Conservation (phyloP, 495 filamentous ascomycete genomes). For the Articulospora tetracladia region DNA sequence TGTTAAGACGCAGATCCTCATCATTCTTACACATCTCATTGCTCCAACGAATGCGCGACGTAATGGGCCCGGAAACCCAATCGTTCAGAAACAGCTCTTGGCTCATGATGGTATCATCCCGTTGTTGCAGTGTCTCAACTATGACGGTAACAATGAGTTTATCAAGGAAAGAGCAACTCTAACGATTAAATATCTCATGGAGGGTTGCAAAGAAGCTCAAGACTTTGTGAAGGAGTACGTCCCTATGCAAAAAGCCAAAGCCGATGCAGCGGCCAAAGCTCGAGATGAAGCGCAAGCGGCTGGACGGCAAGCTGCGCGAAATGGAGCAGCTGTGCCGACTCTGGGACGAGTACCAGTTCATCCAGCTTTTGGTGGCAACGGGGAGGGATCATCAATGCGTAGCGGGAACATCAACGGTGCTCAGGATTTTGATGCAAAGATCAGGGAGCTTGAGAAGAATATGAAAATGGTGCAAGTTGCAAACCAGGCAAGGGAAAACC, state of each 20-base stretch:
- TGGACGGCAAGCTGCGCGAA: slow-evolving; percentile 3
- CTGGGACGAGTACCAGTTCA: neutral
- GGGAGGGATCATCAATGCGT: neutral
- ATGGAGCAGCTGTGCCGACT: neutral
- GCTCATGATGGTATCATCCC: slow-evolving; percentile 76
- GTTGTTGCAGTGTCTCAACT: slow-evolving; percentile 80
- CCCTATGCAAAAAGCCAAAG: slow-evolving; percentile 26
- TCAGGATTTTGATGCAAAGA: slow-evolving; percentile 8
- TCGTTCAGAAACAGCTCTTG: slow-evolving; percentile 82
- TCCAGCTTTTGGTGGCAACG: neutral
- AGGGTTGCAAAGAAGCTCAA: slow-evolving; percentile 78
- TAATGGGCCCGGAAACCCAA: slow-evolving; percentile 49
- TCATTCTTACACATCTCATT: slow-evolving; percentile 79
- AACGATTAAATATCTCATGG: slow-evolving; percentile 83
- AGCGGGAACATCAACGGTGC: neutral
- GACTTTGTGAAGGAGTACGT: slow-evolving; percentile 63
- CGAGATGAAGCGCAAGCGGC: slow-evolving; percentile 7
- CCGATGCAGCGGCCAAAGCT: slow-evolving; percentile 7
- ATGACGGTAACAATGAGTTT: slow-evolving; percentile 85
- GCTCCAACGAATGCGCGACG: slow-evolving; percentile 38
- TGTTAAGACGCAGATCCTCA: slow-evolving; percentile 85
- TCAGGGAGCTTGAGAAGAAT: slow-evolving; percentile 14
- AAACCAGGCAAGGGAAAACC: neutral
- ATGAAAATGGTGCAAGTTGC: slow-evolving; percentile 10
- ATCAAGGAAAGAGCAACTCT: slow-evolving; percentile 89